Evolutionary conservation across 225 moss, liverwort and hornwort genomes (phyloP), one percentile per base, ranked within the genome.

Genomic region (Pleurozium schreberi): DNA sequence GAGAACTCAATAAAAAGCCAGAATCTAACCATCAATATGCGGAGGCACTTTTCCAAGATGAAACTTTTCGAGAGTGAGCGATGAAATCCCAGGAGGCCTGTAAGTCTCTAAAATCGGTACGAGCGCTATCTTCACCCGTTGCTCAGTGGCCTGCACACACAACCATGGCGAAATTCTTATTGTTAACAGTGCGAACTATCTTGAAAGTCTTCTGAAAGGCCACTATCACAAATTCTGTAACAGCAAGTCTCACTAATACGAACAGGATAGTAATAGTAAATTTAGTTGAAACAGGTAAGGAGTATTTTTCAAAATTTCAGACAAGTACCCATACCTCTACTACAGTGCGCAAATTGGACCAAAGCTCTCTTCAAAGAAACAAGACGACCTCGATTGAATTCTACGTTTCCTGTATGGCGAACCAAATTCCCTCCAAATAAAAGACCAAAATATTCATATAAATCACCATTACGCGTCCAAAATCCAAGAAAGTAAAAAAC

Each of bases 31-130:
- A 92, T 97, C 98, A 90, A 99, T 95, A 73, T 95, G 92, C 21
- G 98, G 98, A 88, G 98, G 94, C 36, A 96, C 95, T 89, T 92
- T 96, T 89, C 98, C 98, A 84, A 99, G 89, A 81, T 90, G 91
- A 30, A 99, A 94, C 90, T 99, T 95, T 52, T 92, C 84, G 81
- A 99, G 92, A 85, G 89, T 95, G 57, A 99, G 91, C 36, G 93
- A 87, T 36, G 94, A 92, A 71, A 99, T 96, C 82, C 94, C 96
- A 92, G 90, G 82, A 87, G 98, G 97, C 60, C 95, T 92, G 87
- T 99, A 99, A 36, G 89, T 92, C 93, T 97, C 96, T 89, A 99
- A 88, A 26, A 97, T 85, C 40, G 98, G 95, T 86, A 63, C 96
- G 45, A 99, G 94, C 36, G 90, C 91, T 49, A 95, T 85, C 93